A percentile compares a stretch with the other conserved stretches of the same genome.
Evolutionary conservation across 2,329 filamentous ascomycete genomes (phyloP).

Genomic region (Chaetoscypha palmicola): DNA sequence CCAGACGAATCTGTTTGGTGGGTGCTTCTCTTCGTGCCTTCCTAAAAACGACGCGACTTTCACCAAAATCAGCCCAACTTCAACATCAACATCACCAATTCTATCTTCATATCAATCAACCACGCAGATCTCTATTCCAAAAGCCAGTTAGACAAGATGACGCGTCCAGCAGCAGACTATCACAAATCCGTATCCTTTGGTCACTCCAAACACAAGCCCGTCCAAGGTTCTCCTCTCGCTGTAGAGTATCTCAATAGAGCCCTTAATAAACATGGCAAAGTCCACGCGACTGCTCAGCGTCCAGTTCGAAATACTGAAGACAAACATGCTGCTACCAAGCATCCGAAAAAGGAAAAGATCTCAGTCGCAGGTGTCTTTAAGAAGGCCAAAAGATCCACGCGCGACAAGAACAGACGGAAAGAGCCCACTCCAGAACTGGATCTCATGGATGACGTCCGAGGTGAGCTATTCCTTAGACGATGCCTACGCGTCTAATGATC

Average conservation of each 20-base stretch:
- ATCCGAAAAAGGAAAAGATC: slow-evolving; percentile 7
- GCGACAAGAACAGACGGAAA: slow-evolving; percentile 11
- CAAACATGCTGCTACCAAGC: background rate
- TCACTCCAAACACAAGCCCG: background rate
- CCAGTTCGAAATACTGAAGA: background rate
- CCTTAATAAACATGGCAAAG: background rate
- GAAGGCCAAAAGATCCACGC: slow-evolving; percentile 5
- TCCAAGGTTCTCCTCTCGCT: background rate
- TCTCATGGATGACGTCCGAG: slow-evolving; percentile 12
- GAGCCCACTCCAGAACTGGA: slow-evolving; percentile 11
- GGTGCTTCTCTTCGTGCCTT: too few species aligned
- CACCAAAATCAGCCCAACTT: too few species aligned
- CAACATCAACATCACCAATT: background rate
- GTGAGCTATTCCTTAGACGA: too few species aligned
- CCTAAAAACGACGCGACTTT: too few species aligned
- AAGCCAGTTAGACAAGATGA: background rate
- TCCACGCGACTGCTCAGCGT: background rate
- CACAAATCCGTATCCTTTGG: background rate
- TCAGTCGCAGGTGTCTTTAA: slow-evolving; percentile 22
- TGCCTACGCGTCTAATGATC: too few species aligned
- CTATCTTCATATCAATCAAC: background rate
- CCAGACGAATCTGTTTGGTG: too few species aligned
- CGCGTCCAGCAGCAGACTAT: background rate
- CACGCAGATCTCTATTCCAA: background rate
- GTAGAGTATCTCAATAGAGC: background rate